Evolutionary conservation across 2,329 filamentous ascomycete genomes (phyloP), one percentile per base, ranked within the genome.

Genomic region (Verticillium alfalfae): DNA sequence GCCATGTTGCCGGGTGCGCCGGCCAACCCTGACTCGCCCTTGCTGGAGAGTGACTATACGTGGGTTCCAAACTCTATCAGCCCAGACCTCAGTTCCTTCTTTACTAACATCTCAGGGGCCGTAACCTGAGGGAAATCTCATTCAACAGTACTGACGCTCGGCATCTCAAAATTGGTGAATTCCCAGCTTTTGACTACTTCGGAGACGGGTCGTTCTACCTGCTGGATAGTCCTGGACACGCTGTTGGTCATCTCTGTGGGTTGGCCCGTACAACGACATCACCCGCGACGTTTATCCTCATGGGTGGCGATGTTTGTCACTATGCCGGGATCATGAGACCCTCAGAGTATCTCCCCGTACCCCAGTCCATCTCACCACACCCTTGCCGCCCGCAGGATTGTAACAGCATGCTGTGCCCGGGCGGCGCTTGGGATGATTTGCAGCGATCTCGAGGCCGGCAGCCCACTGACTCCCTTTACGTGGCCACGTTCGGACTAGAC

Each of bases 1-100:
- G 69, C 69, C 0, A 76, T 80, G 66, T 66, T 79, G 3, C 83
- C 83, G 0, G 81, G 79, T 1, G 81, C 75, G 57, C 83, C 83
- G 0, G 61, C 66, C 2, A 73, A 76, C 26, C 68, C 70, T 2
- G 66, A 77, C 0, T 73, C 72, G 0, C 67, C 68, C 0, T 67
- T 79, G 0, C 66, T 70, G 3, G 73, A 76, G 45, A 72, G 66
- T 15, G 75, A 79, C 61, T 73, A 77, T 58, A 63, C 64, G 26
- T 45, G 18, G 38, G 4, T 22, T 41, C 13, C 36, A 38, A 8
- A 26, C 13, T 36, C 18, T 26, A 22, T 56, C 6, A 31, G 34
- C 22, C 10, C 26, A 16, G 31, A 55, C 31, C 15, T 10, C 13
- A 13, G 52, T 31, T 31, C 5, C 26, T 31, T 31, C 3, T 31